These are phyloP conservation scores for Monsonia emarginata DNA, from an alignment of 441 rosid genomes.

Conservation along the genomic window DNA sequence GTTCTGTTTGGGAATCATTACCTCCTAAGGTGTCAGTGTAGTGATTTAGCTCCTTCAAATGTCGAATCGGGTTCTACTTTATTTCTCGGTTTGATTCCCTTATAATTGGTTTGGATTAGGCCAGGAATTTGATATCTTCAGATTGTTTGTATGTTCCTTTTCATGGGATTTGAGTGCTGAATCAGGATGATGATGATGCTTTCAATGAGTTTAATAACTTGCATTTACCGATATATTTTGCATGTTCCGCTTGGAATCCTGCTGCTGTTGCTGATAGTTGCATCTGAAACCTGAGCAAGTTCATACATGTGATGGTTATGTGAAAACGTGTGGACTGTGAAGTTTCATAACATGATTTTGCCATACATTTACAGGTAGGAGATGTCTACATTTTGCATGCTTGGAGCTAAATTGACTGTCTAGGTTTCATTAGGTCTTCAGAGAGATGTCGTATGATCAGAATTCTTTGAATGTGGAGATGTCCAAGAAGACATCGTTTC, in stretches of 20 bases:
- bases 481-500: background rate
- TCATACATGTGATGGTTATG: constrained; percentile 1
- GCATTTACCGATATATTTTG: background rate
- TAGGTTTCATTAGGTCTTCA: constrained; percentile 18
- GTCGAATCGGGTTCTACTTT: constrained; percentile 15
- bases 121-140: constrained; percentile 18
- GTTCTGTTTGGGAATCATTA: constrained; percentile 2
- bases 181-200: constrained; percentile 10
- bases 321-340: background rate
- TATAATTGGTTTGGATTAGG: constrained; percentile 18
- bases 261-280: background rate
- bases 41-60: constrained; percentile 9
- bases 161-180: constrained; percentile 17
- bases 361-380: constrained; percentile 25
- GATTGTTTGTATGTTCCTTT: background rate
- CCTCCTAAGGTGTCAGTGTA: background rate
- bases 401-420: constrained; percentile 15
- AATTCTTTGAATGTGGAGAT: background rate
- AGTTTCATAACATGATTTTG: constrained; percentile 18
- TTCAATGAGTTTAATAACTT: constrained; percentile 5
- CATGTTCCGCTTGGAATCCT: background rate
- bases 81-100: constrained; percentile 12
- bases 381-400: constrained; percentile 21
- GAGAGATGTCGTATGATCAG: constrained; percentile 46
- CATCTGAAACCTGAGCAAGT: constrained; percentile 5